phyloP scores from a whole-genome alignment of 2,329 filamentous ascomycete species.

The Catunica adiposa region DNA sequence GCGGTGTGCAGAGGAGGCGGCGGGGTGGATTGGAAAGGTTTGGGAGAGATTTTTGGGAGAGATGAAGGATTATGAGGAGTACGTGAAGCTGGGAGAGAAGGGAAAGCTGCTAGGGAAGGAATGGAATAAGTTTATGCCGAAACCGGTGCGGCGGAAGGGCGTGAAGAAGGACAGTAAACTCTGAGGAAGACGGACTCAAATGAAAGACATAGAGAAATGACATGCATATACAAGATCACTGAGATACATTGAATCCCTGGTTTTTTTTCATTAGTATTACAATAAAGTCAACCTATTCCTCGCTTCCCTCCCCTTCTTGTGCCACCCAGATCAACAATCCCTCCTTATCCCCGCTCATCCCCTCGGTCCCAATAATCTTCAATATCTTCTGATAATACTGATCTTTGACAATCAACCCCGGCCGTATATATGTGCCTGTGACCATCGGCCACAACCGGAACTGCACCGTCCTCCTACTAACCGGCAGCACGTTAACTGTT shows the following conservation, averaged over 20 bases:
- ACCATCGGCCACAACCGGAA: constrained; percentile 59
- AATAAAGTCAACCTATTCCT: neutral
- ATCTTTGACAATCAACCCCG: constrained; percentile 64
- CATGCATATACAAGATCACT: no score
- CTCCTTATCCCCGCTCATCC: constrained; percentile 48
- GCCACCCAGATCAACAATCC: constrained; percentile 47
- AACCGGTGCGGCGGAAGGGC: constrained; percentile 4
- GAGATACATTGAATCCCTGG: neutral
- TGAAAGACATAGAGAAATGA: neutral
- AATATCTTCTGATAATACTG: constrained; percentile 87
- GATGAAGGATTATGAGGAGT: constrained; percentile 23
- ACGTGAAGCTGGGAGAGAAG: constrained; percentile 29
- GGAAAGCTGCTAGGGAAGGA: constrained; percentile 35
- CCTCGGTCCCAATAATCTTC: constrained; percentile 62
- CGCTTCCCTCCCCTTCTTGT: constrained; percentile 16
- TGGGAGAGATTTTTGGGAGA: constrained; percentile 34
- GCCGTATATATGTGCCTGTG: constrained; percentile 50
- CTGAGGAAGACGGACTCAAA: neutral
- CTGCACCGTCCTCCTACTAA: constrained; percentile 56
- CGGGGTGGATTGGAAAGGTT: constrained; percentile 40
- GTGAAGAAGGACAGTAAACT: no score
- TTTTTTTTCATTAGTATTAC: neutral
- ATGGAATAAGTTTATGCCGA: constrained; percentile 12
- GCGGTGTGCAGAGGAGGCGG: constrained; percentile 45
- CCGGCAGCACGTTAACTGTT: constrained; percentile 63